phyloP scores from a whole-genome alignment of 2,329 filamentous ascomycete genomes.

The Verticillium albo-atrum region DNA sequence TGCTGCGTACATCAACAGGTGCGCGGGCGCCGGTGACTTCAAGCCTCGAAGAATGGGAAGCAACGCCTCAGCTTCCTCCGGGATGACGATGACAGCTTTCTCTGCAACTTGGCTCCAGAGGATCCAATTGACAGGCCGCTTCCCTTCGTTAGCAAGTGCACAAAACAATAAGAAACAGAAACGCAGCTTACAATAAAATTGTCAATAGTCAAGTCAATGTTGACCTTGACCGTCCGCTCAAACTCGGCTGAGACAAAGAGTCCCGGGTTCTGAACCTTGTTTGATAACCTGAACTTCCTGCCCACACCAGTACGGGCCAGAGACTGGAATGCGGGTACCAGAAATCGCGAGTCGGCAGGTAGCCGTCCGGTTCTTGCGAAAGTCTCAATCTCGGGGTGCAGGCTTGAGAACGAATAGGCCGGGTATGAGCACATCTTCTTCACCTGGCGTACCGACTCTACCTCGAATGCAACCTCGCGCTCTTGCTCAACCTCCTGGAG shows the following conservation, averaged over 20 bases:
- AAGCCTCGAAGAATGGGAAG: slow-evolving; percentile 36
- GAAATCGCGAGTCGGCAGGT: slow-evolving; percentile 27
- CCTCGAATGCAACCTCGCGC: slow-evolving; percentile 53
- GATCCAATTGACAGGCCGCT: slow-evolving; percentile 56
- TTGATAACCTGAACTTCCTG: slow-evolving; percentile 22
- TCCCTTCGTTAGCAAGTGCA: background rate
- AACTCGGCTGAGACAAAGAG: slow-evolving; percentile 43
- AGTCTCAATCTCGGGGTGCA: slow-evolving; percentile 39
- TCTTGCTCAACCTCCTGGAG: slow-evolving; percentile 59
- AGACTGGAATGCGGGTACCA: slow-evolving; percentile 35
- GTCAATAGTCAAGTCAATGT: slow-evolving; percentile 20
- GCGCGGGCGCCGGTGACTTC: slow-evolving; percentile 17
- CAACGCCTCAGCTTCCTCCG: slow-evolving; percentile 57
- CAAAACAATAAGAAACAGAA: background rate
- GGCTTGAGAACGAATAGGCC: slow-evolving; percentile 35
- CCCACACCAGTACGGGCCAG: slow-evolving; percentile 30
- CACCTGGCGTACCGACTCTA: slow-evolving; percentile 51
- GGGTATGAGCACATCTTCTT: slow-evolving; percentile 38
- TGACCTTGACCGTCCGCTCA: slow-evolving; percentile 33
- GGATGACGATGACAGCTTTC: slow-evolving; percentile 52
- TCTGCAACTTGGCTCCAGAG: slow-evolving; percentile 45
- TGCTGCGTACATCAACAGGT: slow-evolving; percentile 54
- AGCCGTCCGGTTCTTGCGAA: slow-evolving; percentile 43
- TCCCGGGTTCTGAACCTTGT: slow-evolving; percentile 8
- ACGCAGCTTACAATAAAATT: slow-evolving; percentile 25